These are phyloP conservation scores for Trichoderma breve DNA, from an alignment of 2,329 filamentous ascomycete genomes.

Conservation along the genomic window DNA sequence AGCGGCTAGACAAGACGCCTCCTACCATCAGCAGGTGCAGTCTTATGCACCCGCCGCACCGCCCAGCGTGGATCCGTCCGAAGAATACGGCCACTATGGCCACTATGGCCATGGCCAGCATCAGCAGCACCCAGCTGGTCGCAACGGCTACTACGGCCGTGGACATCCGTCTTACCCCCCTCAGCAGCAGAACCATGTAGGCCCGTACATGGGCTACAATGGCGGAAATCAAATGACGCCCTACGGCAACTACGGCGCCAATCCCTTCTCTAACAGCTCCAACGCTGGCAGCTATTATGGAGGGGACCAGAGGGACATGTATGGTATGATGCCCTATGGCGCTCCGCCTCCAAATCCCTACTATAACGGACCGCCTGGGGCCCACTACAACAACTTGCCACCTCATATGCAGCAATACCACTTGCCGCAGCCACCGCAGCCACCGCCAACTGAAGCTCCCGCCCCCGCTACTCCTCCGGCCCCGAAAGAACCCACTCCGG, in stretches of 20 bases:
- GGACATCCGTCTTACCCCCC: conserved; percentile 21
- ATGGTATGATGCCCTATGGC: conserved; percentile 53
- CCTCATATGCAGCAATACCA: conserved; percentile 39
- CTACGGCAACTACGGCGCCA: conserved; percentile 39
- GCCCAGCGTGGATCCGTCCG: conserved; percentile 62
- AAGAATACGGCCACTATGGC: conserved; percentile 58
- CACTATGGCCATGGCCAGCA: conserved; percentile 27
- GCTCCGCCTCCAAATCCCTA: conserved; percentile 27
- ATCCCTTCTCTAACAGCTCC: conserved; percentile 44
- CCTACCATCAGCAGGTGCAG: conserved; percentile 40
- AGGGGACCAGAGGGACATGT: conserved; percentile 38
- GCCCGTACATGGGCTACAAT: conserved; percentile 40
- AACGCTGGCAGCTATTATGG: conserved; percentile 42
- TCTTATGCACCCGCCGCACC: conserved; percentile 46
- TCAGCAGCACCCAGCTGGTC: conserved; percentile 25
- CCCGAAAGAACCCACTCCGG: conserved; percentile 37
- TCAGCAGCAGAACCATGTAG: conserved; percentile 40
- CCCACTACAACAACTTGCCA: conserved; percentile 36
- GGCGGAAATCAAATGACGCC: conserved; percentile 48
- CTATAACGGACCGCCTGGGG: conserved; percentile 28
- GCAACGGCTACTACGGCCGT: conserved; percentile 29
- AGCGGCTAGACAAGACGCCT: conserved; percentile 34
- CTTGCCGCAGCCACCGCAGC: conserved; percentile 41
- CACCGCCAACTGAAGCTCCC: conserved; percentile 43
- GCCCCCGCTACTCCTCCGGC: conserved; percentile 34